Evolutionary conservation across 2,329 filamentous ascomycete genomes (phyloP).

Genomic region (Neoscytalidium dimidiatum): DNA sequence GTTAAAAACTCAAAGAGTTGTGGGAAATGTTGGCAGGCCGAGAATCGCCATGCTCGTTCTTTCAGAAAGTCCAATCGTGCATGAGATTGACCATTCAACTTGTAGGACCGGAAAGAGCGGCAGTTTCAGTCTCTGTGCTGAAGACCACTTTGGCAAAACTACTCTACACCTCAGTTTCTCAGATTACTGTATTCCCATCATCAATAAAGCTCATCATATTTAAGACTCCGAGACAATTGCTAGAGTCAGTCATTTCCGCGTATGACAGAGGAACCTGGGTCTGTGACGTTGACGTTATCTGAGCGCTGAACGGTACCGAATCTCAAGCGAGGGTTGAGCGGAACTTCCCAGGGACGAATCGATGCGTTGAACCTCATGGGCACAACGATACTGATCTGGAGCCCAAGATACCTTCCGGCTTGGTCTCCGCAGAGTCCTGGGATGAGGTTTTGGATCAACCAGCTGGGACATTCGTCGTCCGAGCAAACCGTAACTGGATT

Average conservation of each 20-base stretch:
- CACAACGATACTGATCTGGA: neutral
- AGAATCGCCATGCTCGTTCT: neutral
- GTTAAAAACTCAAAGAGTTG: neutral
- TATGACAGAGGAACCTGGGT: neutral
- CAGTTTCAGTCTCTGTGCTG: neutral
- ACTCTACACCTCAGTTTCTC: neutral
- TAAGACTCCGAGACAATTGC: neutral
- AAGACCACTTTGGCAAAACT: neutral
- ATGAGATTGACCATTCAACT: neutral
- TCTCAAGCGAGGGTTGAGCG: neutral
- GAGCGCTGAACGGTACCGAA: neutral
- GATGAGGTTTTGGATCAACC: neutral
- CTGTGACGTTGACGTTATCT: neutral
- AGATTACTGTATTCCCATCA: neutral
- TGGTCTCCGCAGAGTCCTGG: neutral
- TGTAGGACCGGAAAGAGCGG: neutral
- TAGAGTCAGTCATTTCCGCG: neutral
- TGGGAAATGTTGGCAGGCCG: neutral
- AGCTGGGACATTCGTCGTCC: neutral
- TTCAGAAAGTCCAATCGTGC: neutral
- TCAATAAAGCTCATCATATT: neutral
- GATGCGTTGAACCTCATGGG: neutral
- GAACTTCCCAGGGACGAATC: too few relatives aligned
- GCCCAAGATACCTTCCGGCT: neutral
- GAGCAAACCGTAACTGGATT: slow-evolving; percentile 2